Percentiles rank a stretch among this genome's conserved stretches.
phyloP scores from a whole-genome alignment of 108 stramenopile species.

The Skeletonema costatum region DNA sequence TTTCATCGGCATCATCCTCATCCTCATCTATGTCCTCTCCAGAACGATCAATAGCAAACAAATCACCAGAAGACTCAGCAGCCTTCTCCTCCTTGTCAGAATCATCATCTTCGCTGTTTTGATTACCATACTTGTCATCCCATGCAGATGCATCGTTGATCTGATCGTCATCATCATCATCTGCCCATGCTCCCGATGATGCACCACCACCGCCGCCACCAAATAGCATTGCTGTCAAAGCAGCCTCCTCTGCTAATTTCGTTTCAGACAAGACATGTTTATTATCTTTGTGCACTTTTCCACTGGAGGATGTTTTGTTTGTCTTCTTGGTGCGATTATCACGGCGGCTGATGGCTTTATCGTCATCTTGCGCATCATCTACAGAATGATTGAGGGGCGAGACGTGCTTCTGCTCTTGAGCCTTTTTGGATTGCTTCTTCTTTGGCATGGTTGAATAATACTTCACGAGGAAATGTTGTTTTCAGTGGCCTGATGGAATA shows the following conservation, averaged over 20 bases:
- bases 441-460: background rate
- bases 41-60: slow-evolving; percentile 38
- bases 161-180: slow-evolving; percentile 17
- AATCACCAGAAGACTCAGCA: slow-evolving; percentile 4
- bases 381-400: slow-evolving; percentile 14
- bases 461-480: background rate
- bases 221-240: slow-evolving; percentile 20
- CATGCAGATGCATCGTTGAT: slow-evolving; percentile 4
- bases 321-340: background rate
- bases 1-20: slow-evolving; percentile 16
- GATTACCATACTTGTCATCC: background rate
- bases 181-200: background rate
- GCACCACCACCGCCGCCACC: slow-evolving; percentile 11
- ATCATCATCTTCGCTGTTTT: slow-evolving; percentile 4
- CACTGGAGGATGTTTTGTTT: slow-evolving; percentile 8
- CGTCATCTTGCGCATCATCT: background rate
- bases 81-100: background rate
- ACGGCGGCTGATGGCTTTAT: background rate
- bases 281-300: slow-evolving; percentile 1
- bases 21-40: slow-evolving; percentile 35
- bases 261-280: slow-evolving; percentile 14
- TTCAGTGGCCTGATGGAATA: background rate
- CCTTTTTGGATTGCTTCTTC: background rate
- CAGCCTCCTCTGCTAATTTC: slow-evolving; percentile 25
- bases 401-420: background rate